Base-by-base conservation (phyloP, 2,329 filamentous ascomycete genomes). In the Huntiella moniliformis region DNA sequence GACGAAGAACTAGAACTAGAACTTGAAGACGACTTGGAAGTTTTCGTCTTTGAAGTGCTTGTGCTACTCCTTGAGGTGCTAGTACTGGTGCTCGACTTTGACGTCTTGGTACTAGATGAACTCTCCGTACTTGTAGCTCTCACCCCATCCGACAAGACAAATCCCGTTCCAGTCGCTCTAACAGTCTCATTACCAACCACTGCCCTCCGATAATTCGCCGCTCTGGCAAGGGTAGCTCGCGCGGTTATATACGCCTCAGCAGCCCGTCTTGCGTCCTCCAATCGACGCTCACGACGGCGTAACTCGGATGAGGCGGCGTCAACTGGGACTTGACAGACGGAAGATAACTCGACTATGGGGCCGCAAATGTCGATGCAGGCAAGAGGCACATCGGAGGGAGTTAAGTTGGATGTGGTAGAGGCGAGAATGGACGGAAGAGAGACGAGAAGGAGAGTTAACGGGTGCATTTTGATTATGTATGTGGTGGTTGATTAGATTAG, bases 301-400 rank as follows among this genome's bases (percentile, higher is more conserved):
- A 53, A 47, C 43, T 56, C 53, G 6, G 55, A 46, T 13, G 41
- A 45, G 38, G 46, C 44, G 18, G 41, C 7, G n/a, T 17, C 44
- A 12, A 49, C 39, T 10, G 53, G 52, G 31, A 55, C 42, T 50
- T 57, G 56, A 55, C 63, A 65, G 38, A 58, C 57, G 7, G 54
- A 54, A 31, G 60, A 60, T n/a, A 65, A 53, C 53, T 65, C 63
- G 47, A 65, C 61, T 42, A 65, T 59, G 44, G 63, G 63, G 4
- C 62, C 62, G 54, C 63, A 65, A 44, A 65, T 64, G 35, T 58
- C 59, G 33, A 61, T 61, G 48, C 63, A 65, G 44, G 56, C 54
- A 16, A 63, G 48, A 31, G 63, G 63, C 12, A 65, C 59, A 18
- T 62, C 58, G 16, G 60, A 54, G 10, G 58, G 54, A 13, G 55